Conservation (phyloP, 306 rosid species). For the Dryas alaskensis region DNA sequence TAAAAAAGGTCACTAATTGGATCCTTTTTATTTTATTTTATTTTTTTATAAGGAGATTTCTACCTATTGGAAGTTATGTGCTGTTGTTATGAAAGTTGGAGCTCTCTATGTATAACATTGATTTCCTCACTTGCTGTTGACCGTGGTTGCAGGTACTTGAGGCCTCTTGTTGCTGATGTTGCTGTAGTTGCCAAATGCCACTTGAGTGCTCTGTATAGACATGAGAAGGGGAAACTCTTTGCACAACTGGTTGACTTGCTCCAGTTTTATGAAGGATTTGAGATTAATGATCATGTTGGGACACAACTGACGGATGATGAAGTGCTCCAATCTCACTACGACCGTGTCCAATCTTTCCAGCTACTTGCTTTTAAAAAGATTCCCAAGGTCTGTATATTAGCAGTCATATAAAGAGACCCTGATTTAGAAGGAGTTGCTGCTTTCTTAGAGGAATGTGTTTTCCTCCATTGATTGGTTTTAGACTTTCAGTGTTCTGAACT, state of each 20-base stretch:
- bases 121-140: conserved; percentile 1
- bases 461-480: not conserved
- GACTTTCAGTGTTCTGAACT: not conserved
- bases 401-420: not conserved
- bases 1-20: not conserved
- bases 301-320: conserved; percentile 88
- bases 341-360: conserved; percentile 81
- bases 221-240: conserved; percentile 89
- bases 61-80: not conserved
- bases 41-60: not conserved
- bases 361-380: conserved; percentile 81
- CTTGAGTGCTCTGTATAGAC: conserved; percentile 88
- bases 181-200: conserved; percentile 98
- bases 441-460: not conserved
- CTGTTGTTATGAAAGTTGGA: not conserved
- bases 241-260: conserved; percentile 92
- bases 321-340: conserved; percentile 88
- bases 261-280: conserved; percentile 94
- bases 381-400: conserved; percentile 57
- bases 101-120: conserved; percentile 1
- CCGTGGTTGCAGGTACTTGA: conserved; percentile 58
- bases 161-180: conserved; percentile 97
- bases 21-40: no score
- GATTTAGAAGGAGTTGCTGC: conserved; percentile 2
- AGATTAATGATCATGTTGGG: conserved; percentile 91